Evolutionary conservation across 345 rosid species (phyloP), one percentile per base, ranked within the genome.

Genomic region (Euphorbia peplus): DNA sequence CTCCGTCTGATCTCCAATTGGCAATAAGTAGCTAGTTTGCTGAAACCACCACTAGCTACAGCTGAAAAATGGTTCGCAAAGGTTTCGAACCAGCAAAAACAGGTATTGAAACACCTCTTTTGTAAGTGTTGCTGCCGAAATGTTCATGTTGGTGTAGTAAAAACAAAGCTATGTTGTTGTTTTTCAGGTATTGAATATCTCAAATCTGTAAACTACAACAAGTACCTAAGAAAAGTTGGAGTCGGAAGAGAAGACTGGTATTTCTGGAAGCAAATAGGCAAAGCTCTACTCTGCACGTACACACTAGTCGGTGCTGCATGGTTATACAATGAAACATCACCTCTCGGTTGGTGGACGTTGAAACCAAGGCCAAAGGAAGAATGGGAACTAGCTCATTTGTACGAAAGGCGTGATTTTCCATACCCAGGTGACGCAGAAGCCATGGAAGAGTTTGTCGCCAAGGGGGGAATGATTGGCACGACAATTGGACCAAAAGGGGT

Each of bases 311-410:
- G 98, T 39, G 64, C 64, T 4, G 90, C 83, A 0, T 90, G 98
- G 96, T 30, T 88, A 18, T 91, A 82, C 83, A 87, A 88, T 39
- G 92, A 90, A 74, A 90, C 92, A 0, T 91, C 98, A 7, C 92
- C 98, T 0, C 81, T 91, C 3, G 95, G 98, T 18, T 95, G 96
- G 97, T 91, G 96, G 95, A 88, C 92, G 14, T 69, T 91, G 77
- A 91, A 83, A 87, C 96, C 97, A 0, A 82, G 79, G 73, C 93
- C 93, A 18, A 91, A 87, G 80, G 97, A 91, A 70, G 98, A 90
- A 78, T 78, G 66, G 25, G 92, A 90, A 58, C 56, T 88, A 50
- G 93, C 95, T 2, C 96, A 87, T 74, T 59, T 95, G 68, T 90
- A 91, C 37, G 97, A 91, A 76, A 78, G 93, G 61, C 76, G 82